A percentile compares a stretch with the other conserved stretches of the same genome.
phyloP scores from a whole-genome alignment of 1,284 basidiomycete species.

The Naganishia albida region DNA sequence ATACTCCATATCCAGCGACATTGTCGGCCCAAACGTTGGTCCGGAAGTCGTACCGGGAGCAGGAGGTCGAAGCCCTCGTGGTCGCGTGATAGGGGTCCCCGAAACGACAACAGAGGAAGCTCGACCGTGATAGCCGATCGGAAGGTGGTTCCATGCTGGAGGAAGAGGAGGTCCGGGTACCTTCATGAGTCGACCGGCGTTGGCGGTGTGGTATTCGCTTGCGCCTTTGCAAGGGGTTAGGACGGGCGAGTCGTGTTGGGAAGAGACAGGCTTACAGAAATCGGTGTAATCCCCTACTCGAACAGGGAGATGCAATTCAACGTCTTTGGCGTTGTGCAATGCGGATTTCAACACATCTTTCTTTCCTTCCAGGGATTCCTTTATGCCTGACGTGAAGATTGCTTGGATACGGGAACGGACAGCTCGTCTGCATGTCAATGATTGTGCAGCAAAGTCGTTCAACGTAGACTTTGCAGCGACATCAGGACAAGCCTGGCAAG shows the following conservation, averaged over 20 bases:
- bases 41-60: conserved; percentile 27
- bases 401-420: conserved; percentile 20
- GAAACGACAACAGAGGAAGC: conserved; percentile 33
- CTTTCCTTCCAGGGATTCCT: conserved; percentile 3
- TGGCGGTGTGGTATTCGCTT: conserved; percentile 37
- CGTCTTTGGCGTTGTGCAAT: not conserved
- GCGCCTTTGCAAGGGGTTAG: conserved; percentile 14
- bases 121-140: conserved; percentile 40
- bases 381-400: conserved; percentile 5
- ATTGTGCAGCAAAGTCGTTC: conserved; percentile 28
- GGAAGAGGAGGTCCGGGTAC: conserved; percentile 36
- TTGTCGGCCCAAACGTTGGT: conserved; percentile 33
- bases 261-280: conserved; percentile 19
- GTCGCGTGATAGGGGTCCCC: conserved; percentile 38
- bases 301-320: conserved; percentile 27
- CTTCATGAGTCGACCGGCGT: conserved; percentile 38
- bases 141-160: conserved; percentile 39
- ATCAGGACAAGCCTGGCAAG: not conserved
- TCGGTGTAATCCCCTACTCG: conserved; percentile 30
- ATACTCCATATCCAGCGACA: conserved; percentile 40
- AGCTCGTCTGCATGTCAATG: conserved; percentile 8
- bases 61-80: conserved; percentile 36
- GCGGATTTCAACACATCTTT: conserved; percentile 4
- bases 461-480: conserved; percentile 8
- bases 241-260: too few relatives aligned